These are phyloP conservation scores for Periglandula ipomoeae DNA, from an alignment of 2,329 filamentous ascomycete genomes.

Conservation along the genomic window DNA sequence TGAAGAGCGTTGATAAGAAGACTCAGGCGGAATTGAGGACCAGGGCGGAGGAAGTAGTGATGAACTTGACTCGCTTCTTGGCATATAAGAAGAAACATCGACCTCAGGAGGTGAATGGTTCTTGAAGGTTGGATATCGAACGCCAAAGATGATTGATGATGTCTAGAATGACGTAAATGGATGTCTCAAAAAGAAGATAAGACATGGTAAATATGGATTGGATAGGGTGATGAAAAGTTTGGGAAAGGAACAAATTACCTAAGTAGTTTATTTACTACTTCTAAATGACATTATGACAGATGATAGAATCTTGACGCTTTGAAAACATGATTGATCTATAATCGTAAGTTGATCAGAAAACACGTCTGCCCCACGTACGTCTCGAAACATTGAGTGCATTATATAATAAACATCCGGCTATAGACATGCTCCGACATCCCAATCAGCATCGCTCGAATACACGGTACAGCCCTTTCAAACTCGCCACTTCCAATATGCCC, in stretches of 20 bases:
- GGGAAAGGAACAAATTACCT: too few relatives aligned
- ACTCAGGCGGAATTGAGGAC: constrained; percentile 45
- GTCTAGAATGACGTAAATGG: too few relatives aligned
- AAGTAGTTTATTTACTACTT: too few relatives aligned
- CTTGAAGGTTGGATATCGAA: neutral
- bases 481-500: constrained; percentile 74
- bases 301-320: too few relatives aligned
- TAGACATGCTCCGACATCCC: neutral
- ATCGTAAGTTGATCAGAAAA: too few relatives aligned
- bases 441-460: constrained; percentile 90
- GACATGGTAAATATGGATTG: too few relatives aligned
- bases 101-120: constrained; percentile 15
- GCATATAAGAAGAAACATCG: constrained; percentile 54
- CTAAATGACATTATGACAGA: too few relatives aligned
- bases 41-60: constrained; percentile 49
- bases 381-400: too few relatives aligned
- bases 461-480: constrained; percentile 83
- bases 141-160: too few relatives aligned
- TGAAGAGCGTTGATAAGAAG: constrained; percentile 54
- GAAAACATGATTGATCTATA: neutral
- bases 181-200: too few relatives aligned
- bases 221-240: neutral
- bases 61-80: constrained; percentile 55
- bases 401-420: too few relatives aligned
- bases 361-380: too few relatives aligned